Percentiles rank a stretch among this genome's conserved stretches.
Conservation (phyloP, 2,329 filamentous ascomycete species). For the Keithomyces neogunnii region DNA sequence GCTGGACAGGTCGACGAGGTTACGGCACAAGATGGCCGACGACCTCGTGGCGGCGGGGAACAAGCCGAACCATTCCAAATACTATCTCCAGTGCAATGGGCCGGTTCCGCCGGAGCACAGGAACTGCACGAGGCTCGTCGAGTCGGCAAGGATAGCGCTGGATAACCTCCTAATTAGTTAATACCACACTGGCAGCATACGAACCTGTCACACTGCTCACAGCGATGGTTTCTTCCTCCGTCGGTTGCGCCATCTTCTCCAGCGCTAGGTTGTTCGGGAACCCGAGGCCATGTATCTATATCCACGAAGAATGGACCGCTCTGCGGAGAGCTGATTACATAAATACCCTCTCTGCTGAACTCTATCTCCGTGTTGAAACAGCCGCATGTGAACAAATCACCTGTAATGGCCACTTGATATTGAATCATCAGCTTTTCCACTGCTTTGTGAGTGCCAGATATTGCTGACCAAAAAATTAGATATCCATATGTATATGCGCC, state of each 20-base stretch:
- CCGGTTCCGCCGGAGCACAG: conserved; percentile 24
- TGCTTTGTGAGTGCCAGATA: too few relatives aligned
- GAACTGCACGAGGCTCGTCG: conserved; percentile 42
- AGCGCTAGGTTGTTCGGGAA: too few relatives aligned
- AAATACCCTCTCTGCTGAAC: too few relatives aligned
- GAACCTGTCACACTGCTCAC: background rate
- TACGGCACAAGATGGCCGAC: conserved; percentile 42
- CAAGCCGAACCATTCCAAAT: conserved; percentile 14
- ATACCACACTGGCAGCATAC: background rate
- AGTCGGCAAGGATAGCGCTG: conserved; percentile 44
- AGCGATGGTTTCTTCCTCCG: too few relatives aligned
- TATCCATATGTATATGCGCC: conserved; percentile 12
- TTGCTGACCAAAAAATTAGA: conserved; percentile 8
- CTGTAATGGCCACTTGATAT: too few relatives aligned
- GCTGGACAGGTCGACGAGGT: conserved; percentile 42
- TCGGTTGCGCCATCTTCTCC: too few relatives aligned
- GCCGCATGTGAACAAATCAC: too few relatives aligned
- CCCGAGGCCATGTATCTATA: too few relatives aligned
- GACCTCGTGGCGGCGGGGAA: conserved; percentile 31
- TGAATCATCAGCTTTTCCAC: too few relatives aligned
- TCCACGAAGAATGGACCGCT: too few relatives aligned
- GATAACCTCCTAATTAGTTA: conserved; percentile 41
- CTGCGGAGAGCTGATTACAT: too few relatives aligned
- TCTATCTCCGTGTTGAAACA: too few relatives aligned
- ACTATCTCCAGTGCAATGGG: conserved; percentile 17